Evolutionary conservation across 2,329 filamentous ascomycete genomes (phyloP).

Genomic region (Curvularia spicifera): DNA sequence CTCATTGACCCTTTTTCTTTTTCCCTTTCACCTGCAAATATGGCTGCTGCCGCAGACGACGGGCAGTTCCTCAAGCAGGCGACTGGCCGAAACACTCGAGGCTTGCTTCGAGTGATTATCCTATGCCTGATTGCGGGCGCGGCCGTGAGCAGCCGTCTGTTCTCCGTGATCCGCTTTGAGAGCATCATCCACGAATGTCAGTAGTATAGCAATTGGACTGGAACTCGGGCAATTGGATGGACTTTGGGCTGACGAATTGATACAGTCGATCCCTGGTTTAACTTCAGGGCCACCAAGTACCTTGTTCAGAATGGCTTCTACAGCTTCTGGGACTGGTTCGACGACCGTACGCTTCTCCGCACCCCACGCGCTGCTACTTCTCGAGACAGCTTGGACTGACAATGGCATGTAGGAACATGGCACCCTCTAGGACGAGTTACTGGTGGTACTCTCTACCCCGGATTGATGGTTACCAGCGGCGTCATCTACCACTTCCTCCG

Average conservation of each 20-base stretch:
- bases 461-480: constrained; percentile 98
- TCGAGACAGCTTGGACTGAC: constrained; percentile 23
- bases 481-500: constrained; percentile 94
- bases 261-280: constrained; percentile 98
- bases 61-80: constrained; percentile 73
- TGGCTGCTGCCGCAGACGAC: constrained; percentile 49
- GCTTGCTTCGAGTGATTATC: constrained; percentile 87
- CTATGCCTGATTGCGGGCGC: constrained; percentile 89
- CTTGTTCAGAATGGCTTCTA: constrained; percentile 97
- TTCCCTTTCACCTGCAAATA: constrained; percentile 34
- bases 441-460: constrained; percentile 97
- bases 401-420: constrained; percentile 74
- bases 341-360: constrained; percentile 73
- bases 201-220: constrained; percentile 60
- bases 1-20: constrained; percentile 25
- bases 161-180: constrained; percentile 98
- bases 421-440: constrained; percentile 98
- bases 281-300: constrained; percentile 98
- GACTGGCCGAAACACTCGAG: constrained; percentile 80
- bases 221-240: constrained; percentile 1
- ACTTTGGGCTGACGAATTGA: constrained; percentile 34
- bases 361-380: constrained; percentile 11
- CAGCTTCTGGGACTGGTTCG: constrained; percentile 99
- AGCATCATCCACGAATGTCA: constrained; percentile 99
- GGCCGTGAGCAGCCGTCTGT: constrained; percentile 89